Evolutionary conservation across 78 protist genomes (phyloP).

Genomic region (Speleostelium caveatum): DNA sequence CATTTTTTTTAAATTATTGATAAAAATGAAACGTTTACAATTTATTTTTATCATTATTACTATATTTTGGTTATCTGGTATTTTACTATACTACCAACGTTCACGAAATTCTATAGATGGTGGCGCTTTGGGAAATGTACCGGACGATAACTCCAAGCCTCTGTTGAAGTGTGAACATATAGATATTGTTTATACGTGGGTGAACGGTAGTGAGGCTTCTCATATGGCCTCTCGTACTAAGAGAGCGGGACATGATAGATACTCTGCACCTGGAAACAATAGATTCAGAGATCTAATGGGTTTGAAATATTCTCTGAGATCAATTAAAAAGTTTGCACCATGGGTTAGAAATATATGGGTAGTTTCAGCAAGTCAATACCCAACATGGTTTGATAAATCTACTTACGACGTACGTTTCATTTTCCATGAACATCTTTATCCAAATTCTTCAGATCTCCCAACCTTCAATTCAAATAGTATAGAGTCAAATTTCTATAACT

Average conservation of each 20-base stretch:
- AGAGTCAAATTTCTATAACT: slow-evolving; percentile 51
- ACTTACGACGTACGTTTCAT: slow-evolving; percentile 26
- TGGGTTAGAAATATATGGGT: slow-evolving; percentile 62
- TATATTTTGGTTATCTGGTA: slow-evolving; percentile 15
- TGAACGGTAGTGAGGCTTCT: slow-evolving; percentile 21
- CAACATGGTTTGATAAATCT: slow-evolving; percentile 54
- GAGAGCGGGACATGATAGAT: slow-evolving; percentile 22
- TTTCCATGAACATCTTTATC: slow-evolving; percentile 45
- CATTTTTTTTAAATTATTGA: too few species aligned
- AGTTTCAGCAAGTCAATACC: slow-evolving; percentile 42
- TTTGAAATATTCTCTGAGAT: slow-evolving; percentile 43
- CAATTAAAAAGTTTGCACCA: slow-evolving; percentile 57
- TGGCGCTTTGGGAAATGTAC: neutral
- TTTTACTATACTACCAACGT: neutral
- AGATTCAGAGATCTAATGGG: slow-evolving; percentile 76
- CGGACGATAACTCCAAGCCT: neutral
- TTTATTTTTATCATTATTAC: slow-evolving; percentile 15
- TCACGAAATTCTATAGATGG: neutral
- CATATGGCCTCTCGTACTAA: slow-evolving; percentile 22
- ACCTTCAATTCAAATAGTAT: slow-evolving; percentile 56
- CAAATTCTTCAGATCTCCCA: slow-evolving; percentile 41
- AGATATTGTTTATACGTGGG: slow-evolving; percentile 45
- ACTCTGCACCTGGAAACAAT: slow-evolving; percentile 42
- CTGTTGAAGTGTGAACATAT: slow-evolving; percentile 14
- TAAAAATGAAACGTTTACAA: slow-evolving; percentile 33